Evolutionary conservation across 441 rosid genomes (phyloP), one percentile per base, ranked within the genome.

Genomic region (Populus hybrid): DNA sequence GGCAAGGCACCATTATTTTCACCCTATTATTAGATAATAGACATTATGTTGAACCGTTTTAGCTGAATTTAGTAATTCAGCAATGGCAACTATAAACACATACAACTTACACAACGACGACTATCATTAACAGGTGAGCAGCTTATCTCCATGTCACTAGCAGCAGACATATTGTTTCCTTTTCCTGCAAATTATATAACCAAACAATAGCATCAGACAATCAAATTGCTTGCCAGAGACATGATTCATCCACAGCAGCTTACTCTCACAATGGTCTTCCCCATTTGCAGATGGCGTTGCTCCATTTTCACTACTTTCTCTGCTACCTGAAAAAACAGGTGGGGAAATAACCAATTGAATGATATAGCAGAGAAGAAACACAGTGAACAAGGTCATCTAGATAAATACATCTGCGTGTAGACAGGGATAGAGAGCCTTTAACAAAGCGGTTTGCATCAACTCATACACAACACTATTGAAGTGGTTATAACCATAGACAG

Each of bases 101-200:
- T 97, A 97, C 99, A 97, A 97, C 99, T 97, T 97, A 97, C 98
- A 97, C 91, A 91, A 94, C 97, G 97, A 84, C 98, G 97, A 93
- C 84, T 80, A 83, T 69, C 14, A 75, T 19, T 70, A 73, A 86
- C 93, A 92, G 78, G 86, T 74, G 84, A 82, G 85, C 86, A 71
- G 80, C 79, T 84, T 75, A 78, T 69, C 76, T 85, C 90, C 73
- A 79, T 77, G 83, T 84, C 84, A 81, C 78, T 80, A 67, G 84
- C 84, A 82, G 85, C 79, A 69, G 78, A 73, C 71, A 46, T 75
- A 86, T 80, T 81, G 42, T 81, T 85, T 72, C 67, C 82, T 67
- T 81, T 83, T 69, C 80, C 98, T 97, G 83, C 82, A 84, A n/a
- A 81, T 81, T 59, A 61, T 68, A 70, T 67, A 76, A 83, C 63